Evolutionary conservation across 2,329 filamentous ascomycete species (phyloP).

Genomic region (Fusarium algeriense): DNA sequence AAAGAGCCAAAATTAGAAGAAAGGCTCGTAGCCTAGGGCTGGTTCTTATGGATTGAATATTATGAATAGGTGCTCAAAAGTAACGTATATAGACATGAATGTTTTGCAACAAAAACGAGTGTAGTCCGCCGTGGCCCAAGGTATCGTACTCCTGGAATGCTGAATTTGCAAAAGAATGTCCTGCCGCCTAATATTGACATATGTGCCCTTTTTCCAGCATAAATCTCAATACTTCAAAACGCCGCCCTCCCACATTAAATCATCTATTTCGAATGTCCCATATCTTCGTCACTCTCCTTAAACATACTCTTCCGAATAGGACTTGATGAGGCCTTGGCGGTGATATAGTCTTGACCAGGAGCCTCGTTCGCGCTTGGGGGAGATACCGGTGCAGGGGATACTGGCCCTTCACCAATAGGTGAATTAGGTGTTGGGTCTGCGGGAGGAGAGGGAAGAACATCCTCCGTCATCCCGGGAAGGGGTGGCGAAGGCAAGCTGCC

Average conservation of each 20-base stretch:
- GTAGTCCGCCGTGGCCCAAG: conserved; percentile 19
- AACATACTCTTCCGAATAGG: conserved; percentile 57
- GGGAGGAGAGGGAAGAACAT: conserved; percentile 29
- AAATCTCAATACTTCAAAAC: conserved; percentile 26
- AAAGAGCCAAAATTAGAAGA: not conserved
- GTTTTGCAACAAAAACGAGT: conserved; percentile 27
- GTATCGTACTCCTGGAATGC: conserved; percentile 20
- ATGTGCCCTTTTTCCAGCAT: conserved; percentile 3
- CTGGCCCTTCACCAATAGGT: conserved; percentile 10
- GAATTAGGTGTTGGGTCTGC: conserved; percentile 22
- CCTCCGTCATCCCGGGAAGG: conserved; percentile 11
- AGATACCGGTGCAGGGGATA: conserved; percentile 32
- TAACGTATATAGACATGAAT: conserved; percentile 33
- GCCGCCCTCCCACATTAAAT: conserved; percentile 23
- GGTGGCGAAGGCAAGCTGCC: conserved; percentile 15
- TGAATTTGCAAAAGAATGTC: conserved; percentile 35
- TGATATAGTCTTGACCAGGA: conserved; percentile 47
- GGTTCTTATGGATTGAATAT: not conserved
- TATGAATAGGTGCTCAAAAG: conserved; percentile 26
- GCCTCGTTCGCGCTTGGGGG: conserved; percentile 48
- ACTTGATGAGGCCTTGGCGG: conserved; percentile 42
- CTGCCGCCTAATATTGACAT: conserved; percentile 6
- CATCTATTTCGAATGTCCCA: conserved; percentile 44
- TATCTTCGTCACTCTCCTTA: conserved; percentile 57
- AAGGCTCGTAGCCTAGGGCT: too few relatives aligned